Evolutionary conservation across 768 basidiomycete genomes (phyloP).

Genomic region (Kwoniella dendrophila): DNA sequence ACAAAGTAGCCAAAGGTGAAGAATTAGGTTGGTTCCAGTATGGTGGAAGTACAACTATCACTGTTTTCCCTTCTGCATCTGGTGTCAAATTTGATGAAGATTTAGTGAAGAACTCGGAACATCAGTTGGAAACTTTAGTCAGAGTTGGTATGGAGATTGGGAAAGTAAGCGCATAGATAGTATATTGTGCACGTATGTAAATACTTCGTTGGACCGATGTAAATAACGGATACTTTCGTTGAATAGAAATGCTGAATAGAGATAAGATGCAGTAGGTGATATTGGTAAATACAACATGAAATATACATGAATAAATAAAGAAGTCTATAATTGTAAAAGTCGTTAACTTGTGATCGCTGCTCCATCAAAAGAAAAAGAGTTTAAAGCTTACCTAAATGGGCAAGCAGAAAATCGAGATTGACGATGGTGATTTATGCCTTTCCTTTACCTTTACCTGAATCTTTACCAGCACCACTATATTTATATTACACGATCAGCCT

Average conservation of each 20-base stretch:
- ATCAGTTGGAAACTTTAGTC: constrained; percentile 68
- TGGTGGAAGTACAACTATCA: constrained; percentile 74
- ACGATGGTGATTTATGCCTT: constrained; percentile 26
- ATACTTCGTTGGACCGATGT: background rate
- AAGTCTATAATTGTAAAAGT: background rate
- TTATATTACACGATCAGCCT: background rate
- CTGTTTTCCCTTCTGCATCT: constrained; percentile 64
- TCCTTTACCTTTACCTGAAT: constrained; percentile 35
- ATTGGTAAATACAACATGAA: background rate
- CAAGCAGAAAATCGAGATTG: background rate
- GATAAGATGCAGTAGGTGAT: background rate
- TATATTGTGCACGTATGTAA: background rate
- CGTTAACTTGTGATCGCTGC: background rate
- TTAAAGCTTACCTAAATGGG: background rate
- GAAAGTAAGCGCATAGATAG: constrained; percentile 21
- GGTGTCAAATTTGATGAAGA: constrained; percentile 62
- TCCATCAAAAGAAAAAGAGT: background rate
- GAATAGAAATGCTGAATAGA: background rate
- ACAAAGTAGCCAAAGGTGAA: constrained; percentile 59
- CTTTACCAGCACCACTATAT: constrained; percentile 36
- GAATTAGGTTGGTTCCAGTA: constrained; percentile 67
- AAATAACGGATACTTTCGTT: constrained; percentile 23
- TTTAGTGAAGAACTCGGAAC: constrained; percentile 62
- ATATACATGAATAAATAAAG: background rate
- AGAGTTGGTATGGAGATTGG: constrained; percentile 61